Evolutionary conservation across 805 yeast genomes (phyloP).

Genomic region (Cyberlindnera mississippiensis): DNA sequence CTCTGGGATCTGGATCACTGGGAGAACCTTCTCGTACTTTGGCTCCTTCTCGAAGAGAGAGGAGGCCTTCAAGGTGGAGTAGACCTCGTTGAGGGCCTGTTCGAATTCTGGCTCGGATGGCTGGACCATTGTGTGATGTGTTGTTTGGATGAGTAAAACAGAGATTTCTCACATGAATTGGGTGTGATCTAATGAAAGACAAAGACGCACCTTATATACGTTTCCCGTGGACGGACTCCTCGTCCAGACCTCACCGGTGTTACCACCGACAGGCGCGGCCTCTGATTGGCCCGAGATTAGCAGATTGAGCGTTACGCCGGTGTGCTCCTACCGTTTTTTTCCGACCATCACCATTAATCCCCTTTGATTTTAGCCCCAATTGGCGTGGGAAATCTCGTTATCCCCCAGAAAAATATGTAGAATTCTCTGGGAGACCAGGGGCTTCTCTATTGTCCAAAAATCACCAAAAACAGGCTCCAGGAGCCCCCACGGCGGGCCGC

Average conservation of each 20-base stretch:
- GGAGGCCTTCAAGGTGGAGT: constrained; percentile 84
- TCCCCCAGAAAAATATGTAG: no score
- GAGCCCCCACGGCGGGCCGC: no score
- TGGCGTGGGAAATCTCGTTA: no score
- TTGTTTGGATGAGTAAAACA: not conserved
- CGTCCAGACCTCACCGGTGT: constrained; percentile 6
- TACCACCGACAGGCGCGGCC: constrained; percentile 2
- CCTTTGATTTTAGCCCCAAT: no score
- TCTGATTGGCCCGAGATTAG: constrained; percentile 24
- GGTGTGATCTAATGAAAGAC: not conserved
- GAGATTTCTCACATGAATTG: not conserved
- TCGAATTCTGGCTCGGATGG: constrained; percentile 97
- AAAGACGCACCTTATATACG: constrained; percentile 1
- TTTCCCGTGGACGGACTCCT: not conserved
- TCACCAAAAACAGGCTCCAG: no score
- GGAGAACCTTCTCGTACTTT: constrained; percentile 80
- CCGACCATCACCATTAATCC: no score
- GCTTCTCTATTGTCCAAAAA: no score
- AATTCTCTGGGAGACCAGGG: no score
- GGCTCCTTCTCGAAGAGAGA: constrained; percentile 87
- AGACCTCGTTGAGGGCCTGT: constrained; percentile 95
- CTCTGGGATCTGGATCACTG: constrained; percentile 92
- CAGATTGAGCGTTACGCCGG: constrained; percentile 13
- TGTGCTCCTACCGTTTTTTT: constrained; percentile 12
- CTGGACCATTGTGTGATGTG: constrained; percentile 52